Base-by-base conservation (phyloP, 1,284 basidiomycete genomes). In the Bjerkandera adusta region DNA sequence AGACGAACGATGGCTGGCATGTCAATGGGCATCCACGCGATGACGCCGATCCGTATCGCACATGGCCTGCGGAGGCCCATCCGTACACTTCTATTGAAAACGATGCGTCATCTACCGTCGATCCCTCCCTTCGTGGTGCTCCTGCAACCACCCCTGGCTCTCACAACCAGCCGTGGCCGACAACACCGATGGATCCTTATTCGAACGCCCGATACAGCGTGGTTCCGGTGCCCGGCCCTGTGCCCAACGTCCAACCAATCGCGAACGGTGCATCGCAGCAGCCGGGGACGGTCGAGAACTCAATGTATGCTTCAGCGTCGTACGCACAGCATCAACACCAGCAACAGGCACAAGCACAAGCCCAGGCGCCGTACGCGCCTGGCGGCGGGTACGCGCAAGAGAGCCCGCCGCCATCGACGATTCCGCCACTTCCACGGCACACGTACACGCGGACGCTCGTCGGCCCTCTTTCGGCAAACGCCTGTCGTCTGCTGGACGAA, bases 361-460 rank as follows among this genome's bases (percentile, higher is more conserved):
- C 54, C n/a, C 59, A 60, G 54, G 53, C 57, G 44, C 55, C 59
- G 24, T 63, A 62, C 40, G 56, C 61, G 20, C 57, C 55, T 37
- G 57, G 55, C 24, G 49, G 57, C 36, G 64, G 62, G 21, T 37
- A 16, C 49, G 53, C 56, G n/a, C 66, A 64, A 37, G 60, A 62
- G 52, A 67, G 34, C 61, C 62, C 53, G 60, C 57, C 58, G 52
- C 60, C 56, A 43, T 65, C 64, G 27, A 63, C 69, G 7, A 63
- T 65, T 12, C 64, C 68, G 30, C 72, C 79, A 29, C 68, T 77
- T 45, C 74, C 81, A 18, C 73, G 82, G 16, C 80, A 82, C 58
- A 77, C 81, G 4, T 92, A 90, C 64, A 89, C 87, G 4, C 81
- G 90, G 40, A 94, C 92, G 1, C 78, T 96, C 4, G 90, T 96